Conservation (phyloP, 257 asterid genomes). For the Nicotiana sylvestris region DNA sequence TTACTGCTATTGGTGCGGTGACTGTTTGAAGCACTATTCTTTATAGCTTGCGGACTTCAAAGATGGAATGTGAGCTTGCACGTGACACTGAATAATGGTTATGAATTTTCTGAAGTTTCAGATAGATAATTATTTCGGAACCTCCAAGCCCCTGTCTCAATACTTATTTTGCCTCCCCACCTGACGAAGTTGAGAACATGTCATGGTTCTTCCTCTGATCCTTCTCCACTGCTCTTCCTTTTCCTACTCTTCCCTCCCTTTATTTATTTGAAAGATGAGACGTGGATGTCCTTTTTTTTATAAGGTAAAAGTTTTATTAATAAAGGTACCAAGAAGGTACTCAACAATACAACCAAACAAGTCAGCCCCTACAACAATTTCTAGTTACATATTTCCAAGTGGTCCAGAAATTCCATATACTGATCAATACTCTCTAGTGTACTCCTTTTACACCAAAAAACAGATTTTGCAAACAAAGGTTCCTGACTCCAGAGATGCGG, state of each 20-base stretch:
- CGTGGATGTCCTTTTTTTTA: neutral
- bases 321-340: no score
- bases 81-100: neutral
- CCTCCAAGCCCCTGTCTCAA: neutral
- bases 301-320: no score
- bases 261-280: neutral
- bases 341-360: no score
- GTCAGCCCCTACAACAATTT: no score
- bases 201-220: neutral
- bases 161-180: neutral
- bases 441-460: no score
- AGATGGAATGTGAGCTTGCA: neutral
- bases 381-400: no score
- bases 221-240: neutral
- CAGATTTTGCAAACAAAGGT: no score
- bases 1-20: neutral
- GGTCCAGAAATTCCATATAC: no score
- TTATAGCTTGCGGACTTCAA: slow-evolving; percentile 1
- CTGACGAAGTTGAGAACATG: neutral
- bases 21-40: neutral
- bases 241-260: neutral
- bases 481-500: no score
- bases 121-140: neutral
- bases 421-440: no score
- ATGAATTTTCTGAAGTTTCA: neutral